These are phyloP conservation scores for Lithospermum erythrorhizon DNA, from an alignment of 257 asterid genomes.

Conservation along the genomic window DNA sequence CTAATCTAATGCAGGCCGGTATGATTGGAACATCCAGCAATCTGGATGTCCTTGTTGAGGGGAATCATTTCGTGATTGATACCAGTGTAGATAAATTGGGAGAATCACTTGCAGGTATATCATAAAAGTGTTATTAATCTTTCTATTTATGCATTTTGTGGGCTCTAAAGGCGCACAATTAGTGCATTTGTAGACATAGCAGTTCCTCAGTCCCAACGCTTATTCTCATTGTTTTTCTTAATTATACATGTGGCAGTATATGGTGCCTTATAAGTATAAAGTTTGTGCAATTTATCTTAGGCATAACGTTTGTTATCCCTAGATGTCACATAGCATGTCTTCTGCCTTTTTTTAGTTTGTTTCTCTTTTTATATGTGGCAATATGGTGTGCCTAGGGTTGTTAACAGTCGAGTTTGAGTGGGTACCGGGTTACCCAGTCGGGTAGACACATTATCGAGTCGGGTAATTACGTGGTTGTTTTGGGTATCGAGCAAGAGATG, in stretches of 20 bases:
- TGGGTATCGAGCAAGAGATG: too few relatives aligned
- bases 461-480: too few relatives aligned
- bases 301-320: not conserved
- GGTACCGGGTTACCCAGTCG: too few relatives aligned
- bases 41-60: constrained; percentile 49
- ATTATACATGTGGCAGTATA: too few relatives aligned
- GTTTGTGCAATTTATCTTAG: too few relatives aligned
- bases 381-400: not conserved
- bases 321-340: not conserved
- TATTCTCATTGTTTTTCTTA: too few relatives aligned
- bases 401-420: too few relatives aligned
- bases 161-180: too few relatives aligned
- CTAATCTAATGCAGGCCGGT: constrained; percentile 32
- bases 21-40: constrained; percentile 42
- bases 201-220: too few relatives aligned
- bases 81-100: constrained; percentile 61
- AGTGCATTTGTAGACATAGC: too few relatives aligned
- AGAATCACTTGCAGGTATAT: constrained; percentile 60
- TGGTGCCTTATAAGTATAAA: too few relatives aligned
- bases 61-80: constrained; percentile 39
- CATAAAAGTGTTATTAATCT: not conserved
- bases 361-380: not conserved
- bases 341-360: not conserved
- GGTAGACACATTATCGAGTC: too few relatives aligned
- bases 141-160: not conserved